Base-by-base conservation (phyloP, 2,329 filamentous ascomycete species). In the Leptoxyphium fumago region DNA sequence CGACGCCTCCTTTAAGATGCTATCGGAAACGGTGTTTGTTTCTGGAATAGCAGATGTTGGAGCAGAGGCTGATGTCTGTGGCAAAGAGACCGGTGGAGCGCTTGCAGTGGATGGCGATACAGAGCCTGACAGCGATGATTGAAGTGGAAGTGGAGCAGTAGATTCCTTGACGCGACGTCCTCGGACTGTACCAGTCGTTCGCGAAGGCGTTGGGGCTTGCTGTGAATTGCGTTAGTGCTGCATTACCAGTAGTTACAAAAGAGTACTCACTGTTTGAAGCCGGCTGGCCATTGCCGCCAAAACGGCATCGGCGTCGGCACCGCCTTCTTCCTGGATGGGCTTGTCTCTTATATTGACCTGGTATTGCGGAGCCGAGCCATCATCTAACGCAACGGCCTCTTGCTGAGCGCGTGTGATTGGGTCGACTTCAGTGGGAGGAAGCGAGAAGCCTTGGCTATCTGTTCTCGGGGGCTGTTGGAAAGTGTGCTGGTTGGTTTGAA, bases 151-250 rank as follows among this genome's bases (percentile, higher is more conserved):
- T 89, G 44, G 94, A 80, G 1, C 88, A 95, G 63, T 94, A 94
- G 46, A 89, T 78, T 49, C 93, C 85, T 60, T 96, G 5, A 13
- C 89, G 58, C 91, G 77, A 48, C 91, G 82, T 42, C 91, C 91
- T 52, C 91, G 77, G 13, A 94, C 70, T 11, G 87, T 95, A 39
- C 84, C 82, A 11, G 75, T 61, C 36, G 64, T 62, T 14, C 46
- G 45, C 28, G 50, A 51, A 21, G 50, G 74, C 15, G 86, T 78
- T 45, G 78, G 74, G 21, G 65, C 64, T 61, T 73, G 62, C 64
- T 77, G 70, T 55, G 72, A 64, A 32, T 29, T 13, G 28, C 44
- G 50, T 43, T 51, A 56, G 51, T 51, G 43, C 17, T 11, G 21
- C 11, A 40, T 18, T 26, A 40, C 5, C 5, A 21, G 11, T 14